Evolutionary conservation across 495 filamentous ascomycete genomes (phyloP), one percentile per base, ranked within the genome.

Genomic region (Cetradonia linearis): DNA sequence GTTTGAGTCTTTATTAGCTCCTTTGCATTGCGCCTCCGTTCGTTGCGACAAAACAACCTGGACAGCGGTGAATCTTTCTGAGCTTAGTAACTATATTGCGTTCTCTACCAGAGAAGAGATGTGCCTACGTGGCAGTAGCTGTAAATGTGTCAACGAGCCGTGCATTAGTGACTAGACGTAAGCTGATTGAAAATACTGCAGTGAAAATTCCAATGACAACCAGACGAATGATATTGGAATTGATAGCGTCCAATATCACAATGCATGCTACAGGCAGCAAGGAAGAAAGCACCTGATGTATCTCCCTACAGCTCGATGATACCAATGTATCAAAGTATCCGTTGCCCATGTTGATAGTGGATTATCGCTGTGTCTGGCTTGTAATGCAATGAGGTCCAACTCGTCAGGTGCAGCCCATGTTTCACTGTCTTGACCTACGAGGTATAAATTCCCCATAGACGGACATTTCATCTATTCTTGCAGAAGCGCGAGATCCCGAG

Each of bases 41-140:
- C n/a, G n/a, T n/a, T n/a, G n/a, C n/a, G n/a, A n/a, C n/a, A n/a
- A n/a, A n/a, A n/a, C n/a, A n/a, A n/a, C n/a, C n/a, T n/a, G n/a
- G n/a, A n/a, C n/a, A n/a, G n/a, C n/a, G n/a, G n/a, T n/a, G n/a
- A n/a, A n/a, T n/a, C n/a, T n/a, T n/a, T n/a, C n/a, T n/a, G n/a
- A n/a, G n/a, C n/a, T n/a, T n/a, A n/a, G n/a, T n/a, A n/a, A n/a
- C n/a, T n/a, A n/a, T n/a, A n/a, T n/a, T n/a, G n/a, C n/a, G n/a
- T n/a, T n/a, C n/a, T n/a, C n/a, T n/a, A n/a, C n/a, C n/a, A n/a
- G n/a, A n/a, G n/a, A n/a, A n/a, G n/a, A n/a, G 2, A 31, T 27
- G 25, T 9, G 63, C 65, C 42, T 56, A 67, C 63, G 63, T 63
- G 20, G 65, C 63, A 8, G 59, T 65, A 2, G 65, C 65, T 6